These are phyloP conservation scores for Aphanomyces astaci DNA, from an alignment of 352 stramenopile genomes.

Conservation along the genomic window DNA sequence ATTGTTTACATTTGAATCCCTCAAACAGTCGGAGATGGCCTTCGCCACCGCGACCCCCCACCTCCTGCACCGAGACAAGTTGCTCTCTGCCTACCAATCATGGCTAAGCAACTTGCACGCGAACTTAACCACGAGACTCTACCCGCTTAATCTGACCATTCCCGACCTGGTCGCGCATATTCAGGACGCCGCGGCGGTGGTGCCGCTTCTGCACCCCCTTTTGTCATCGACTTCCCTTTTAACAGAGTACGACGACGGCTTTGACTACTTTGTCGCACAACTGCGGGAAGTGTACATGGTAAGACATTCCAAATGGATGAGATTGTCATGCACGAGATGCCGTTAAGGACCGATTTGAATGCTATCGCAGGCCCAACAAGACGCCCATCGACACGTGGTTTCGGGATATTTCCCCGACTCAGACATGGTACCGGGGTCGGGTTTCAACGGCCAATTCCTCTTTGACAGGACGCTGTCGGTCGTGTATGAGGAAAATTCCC, in stretches of 20 bases:
- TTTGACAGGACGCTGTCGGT: not conserved
- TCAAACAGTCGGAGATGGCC: not conserved
- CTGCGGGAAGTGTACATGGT: conserved; percentile 21
- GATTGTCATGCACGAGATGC: not conserved
- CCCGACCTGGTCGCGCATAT: not conserved
- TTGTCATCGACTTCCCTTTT: not conserved
- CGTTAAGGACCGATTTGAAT: no score
- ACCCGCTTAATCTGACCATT: not conserved
- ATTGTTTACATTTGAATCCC: not conserved
- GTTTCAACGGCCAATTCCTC: not conserved
- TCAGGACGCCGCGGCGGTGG: not conserved
- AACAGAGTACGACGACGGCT: no score
- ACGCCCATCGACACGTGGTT: no score
- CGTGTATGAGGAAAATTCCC: not conserved
- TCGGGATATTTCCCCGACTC: not conserved
- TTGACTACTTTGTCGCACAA: conserved; percentile 23
- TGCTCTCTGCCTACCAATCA: not conserved
- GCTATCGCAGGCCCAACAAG: conserved; percentile 2
- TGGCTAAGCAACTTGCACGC: conserved; percentile 8
- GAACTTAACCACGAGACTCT: not conserved
- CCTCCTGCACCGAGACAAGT: conserved; percentile 12
- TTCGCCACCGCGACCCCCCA: not conserved
- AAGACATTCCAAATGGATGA: not conserved
- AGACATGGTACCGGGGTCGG: not conserved
- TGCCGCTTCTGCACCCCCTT: not conserved